Evolutionary conservation across 2,329 filamentous ascomycete genomes (phyloP).

Genomic region (Dactylellina haptotyla): DNA sequence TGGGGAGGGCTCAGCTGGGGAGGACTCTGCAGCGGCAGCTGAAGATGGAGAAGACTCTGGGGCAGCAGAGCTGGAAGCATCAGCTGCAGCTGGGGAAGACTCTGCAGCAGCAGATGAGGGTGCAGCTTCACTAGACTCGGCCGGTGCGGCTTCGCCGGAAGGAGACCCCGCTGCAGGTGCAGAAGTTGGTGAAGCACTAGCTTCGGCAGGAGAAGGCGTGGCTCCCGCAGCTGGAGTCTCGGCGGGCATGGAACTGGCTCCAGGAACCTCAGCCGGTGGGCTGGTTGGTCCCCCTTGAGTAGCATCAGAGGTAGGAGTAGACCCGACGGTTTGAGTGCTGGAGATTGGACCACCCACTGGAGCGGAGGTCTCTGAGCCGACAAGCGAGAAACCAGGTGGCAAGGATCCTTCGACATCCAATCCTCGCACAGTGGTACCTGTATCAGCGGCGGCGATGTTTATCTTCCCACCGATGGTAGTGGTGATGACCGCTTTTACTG

Average conservation of each 20-base stretch:
- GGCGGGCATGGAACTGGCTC: neutral
- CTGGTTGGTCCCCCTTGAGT: neutral
- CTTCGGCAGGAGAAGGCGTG: neutral
- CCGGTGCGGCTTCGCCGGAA: neutral
- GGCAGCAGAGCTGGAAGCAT: neutral
- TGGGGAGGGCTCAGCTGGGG: neutral
- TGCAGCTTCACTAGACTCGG: neutral
- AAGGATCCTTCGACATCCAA: slow-evolving; percentile 26
- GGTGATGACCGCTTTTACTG: neutral
- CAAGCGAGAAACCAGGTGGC: slow-evolving; percentile 37
- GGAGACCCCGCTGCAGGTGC: neutral
- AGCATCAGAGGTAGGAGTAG: neutral
- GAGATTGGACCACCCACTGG: neutral
- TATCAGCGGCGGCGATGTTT: neutral
- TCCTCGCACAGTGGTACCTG: slow-evolving; percentile 4
- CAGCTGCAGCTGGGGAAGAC: neutral
- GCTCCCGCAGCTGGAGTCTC: neutral
- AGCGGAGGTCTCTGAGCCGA: slow-evolving; percentile 1
- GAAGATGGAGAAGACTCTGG: neutral
- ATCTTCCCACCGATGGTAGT: neutral
- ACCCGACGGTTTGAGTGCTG: neutral
- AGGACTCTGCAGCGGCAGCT: neutral
- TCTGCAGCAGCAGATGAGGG: neutral
- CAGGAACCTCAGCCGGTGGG: neutral
- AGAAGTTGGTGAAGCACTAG: neutral